A percentile compares a stretch with the other conserved stretches of the same genome.
These are phyloP conservation scores for Arthroderma sp. DNA, from an alignment of 2,329 filamentous ascomycete species.

Conservation along the genomic window DNA sequence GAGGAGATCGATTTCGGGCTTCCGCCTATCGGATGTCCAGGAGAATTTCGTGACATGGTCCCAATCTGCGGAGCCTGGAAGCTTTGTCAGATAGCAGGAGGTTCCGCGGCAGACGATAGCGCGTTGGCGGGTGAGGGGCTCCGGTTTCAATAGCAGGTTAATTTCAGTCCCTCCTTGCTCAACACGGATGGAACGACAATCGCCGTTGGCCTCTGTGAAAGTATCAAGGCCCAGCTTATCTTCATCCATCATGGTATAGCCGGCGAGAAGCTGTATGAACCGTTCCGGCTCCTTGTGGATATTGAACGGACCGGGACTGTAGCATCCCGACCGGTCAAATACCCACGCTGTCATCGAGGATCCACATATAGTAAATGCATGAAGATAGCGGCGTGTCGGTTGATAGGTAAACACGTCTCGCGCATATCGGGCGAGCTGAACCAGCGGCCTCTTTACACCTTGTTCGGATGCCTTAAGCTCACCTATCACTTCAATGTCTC, in stretches of 20 bases:
- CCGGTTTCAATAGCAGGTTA: not conserved
- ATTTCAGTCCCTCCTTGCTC: not conserved
- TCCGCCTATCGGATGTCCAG: slow-evolving; percentile 19
- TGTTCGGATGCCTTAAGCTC: slow-evolving; percentile 8
- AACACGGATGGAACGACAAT: not conserved
- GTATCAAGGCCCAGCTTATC: slow-evolving; percentile 20
- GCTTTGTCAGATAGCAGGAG: slow-evolving; percentile 13
- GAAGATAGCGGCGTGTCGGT: slow-evolving; percentile 19
- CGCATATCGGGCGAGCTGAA: slow-evolving; percentile 1
- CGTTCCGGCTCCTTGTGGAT: slow-evolving; percentile 18
- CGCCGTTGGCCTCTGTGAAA: slow-evolving; percentile 13
- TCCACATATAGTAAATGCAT: slow-evolving; percentile 17
- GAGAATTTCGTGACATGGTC: slow-evolving; percentile 20
- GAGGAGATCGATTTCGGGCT: slow-evolving; percentile 16
- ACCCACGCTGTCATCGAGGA: slow-evolving; percentile 19
- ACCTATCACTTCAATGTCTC: slow-evolving; percentile 10
- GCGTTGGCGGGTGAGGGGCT: slow-evolving; percentile 2
- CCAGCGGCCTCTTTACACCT: not conserved
- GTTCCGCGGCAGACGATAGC: slow-evolving; percentile 16
- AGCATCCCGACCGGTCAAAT: slow-evolving; percentile 23
- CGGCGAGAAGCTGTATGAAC: slow-evolving; percentile 17
- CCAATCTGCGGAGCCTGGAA: slow-evolving; percentile 1
- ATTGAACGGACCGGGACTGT: slow-evolving; percentile 19
- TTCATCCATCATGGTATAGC: slow-evolving; percentile 21
- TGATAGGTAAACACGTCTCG: slow-evolving; percentile 18